Conservation (phyloP, 2,329 filamentous ascomycete species). For the Aureobasidium melanogenum region DNA sequence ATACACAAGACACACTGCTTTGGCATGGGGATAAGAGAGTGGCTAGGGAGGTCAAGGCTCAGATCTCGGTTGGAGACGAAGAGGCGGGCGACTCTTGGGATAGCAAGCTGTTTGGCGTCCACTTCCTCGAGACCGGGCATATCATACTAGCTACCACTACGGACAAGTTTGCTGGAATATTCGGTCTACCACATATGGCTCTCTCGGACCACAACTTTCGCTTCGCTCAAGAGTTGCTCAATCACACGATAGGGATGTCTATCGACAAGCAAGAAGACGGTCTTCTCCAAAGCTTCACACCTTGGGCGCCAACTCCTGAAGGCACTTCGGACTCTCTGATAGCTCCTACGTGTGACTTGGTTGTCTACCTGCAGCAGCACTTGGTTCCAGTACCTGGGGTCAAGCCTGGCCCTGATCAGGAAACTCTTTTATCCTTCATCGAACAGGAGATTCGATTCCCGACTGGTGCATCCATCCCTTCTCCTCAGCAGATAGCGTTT, state of each 20-base stretch:
- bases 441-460: slow-evolving; percentile 53
- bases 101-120: slow-evolving; percentile 71
- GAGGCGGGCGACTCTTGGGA: slow-evolving; percentile 68
- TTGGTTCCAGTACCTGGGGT: slow-evolving; percentile 28
- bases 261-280: slow-evolving; percentile 59
- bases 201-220: slow-evolving; percentile 47
- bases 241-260: slow-evolving; percentile 59
- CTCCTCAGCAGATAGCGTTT: slow-evolving; percentile 46
- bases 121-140: slow-evolving; percentile 73
- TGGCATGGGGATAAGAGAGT: slow-evolving; percentile 26
- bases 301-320: slow-evolving; percentile 67
- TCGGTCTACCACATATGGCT: slow-evolving; percentile 76
- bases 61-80: slow-evolving; percentile 63
- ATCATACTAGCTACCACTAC: slow-evolving; percentile 82
- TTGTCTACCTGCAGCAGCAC: slow-evolving; percentile 75
- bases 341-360: slow-evolving; percentile 75
- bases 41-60: slow-evolving; percentile 60
- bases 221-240: slow-evolving; percentile 49
- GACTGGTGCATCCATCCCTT: slow-evolving; percentile 45
- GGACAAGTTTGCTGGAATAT: slow-evolving; percentile 85
- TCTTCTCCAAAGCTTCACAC: slow-evolving; percentile 46
- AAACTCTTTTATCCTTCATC: slow-evolving; percentile 38
- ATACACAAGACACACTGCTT: slow-evolving; percentile 26
- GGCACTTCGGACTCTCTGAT: slow-evolving; percentile 47
- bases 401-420: slow-evolving; percentile 6